phyloP scores from a whole-genome alignment of 2,329 filamentous ascomycete species.

The Eurotiales sp. region DNA sequence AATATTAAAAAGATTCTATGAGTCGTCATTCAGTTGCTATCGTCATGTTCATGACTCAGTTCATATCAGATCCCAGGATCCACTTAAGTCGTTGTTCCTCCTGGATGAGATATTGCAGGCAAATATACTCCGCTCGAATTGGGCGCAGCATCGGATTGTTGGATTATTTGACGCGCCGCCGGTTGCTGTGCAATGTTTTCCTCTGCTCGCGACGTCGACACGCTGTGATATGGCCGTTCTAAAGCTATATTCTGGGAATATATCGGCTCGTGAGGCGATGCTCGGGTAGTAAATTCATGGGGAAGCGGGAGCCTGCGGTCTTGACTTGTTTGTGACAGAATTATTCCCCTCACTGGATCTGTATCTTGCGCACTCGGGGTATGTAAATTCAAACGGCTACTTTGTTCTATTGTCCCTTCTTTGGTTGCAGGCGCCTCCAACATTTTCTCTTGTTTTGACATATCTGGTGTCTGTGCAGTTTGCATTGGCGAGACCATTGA shows the following conservation, averaged over 20 bases:
- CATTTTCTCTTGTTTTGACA: conserved; percentile 18
- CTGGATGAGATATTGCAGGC: conserved; percentile 12
- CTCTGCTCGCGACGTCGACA: conserved; percentile 5
- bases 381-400: neutral
- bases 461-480: conserved; percentile 16
- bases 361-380: conserved; percentile 7
- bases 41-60: conserved; percentile 6
- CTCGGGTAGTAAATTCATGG: conserved; percentile 11
- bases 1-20: conserved; percentile 4
- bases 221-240: neutral
- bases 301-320: conserved; percentile 12
- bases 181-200: conserved; percentile 7
- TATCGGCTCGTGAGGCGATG: conserved; percentile 2
- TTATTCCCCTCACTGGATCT: conserved; percentile 15
- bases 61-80: neutral
- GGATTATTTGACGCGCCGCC: conserved; percentile 2
- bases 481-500: conserved; percentile 20
- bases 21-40: conserved; percentile 5
- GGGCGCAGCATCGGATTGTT: conserved; percentile 8
- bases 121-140: conserved; percentile 10
- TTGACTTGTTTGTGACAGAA: conserved; percentile 12
- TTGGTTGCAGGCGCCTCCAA: conserved; percentile 3
- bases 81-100: conserved; percentile 12
- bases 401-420: neutral
- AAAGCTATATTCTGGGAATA: conserved; percentile 5